Percentiles rank a stretch among this genome's conserved stretches.
Evolutionary conservation across 805 yeast genomes (phyloP).

Genomic region (Ascoidea rubescens): DNA sequence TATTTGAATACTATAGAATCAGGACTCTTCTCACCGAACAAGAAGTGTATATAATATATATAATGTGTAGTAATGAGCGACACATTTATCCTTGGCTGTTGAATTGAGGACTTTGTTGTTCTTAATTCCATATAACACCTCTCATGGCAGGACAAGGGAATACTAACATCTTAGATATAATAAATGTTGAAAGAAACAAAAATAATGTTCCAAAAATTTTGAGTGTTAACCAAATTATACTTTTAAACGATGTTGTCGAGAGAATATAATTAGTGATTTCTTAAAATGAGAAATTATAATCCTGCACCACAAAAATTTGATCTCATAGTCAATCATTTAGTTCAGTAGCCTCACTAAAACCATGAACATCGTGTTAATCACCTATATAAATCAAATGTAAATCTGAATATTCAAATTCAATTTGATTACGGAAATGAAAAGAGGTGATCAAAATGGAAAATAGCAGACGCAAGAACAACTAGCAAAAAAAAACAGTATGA

Average conservation of each 20-base stretch:
- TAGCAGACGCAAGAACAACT: too few species aligned
- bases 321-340: slow-evolving; percentile 60
- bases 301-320: slow-evolving; percentile 44
- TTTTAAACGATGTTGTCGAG: slow-evolving; percentile 54
- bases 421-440: slow-evolving; percentile 29
- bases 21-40: too few species aligned
- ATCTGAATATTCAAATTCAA: slow-evolving; percentile 38
- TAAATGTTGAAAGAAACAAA: slow-evolving; percentile 73
- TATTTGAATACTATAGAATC: too few species aligned
- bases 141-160: too few species aligned
- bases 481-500: too few species aligned
- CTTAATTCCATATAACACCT: too few species aligned
- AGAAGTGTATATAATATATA: too few species aligned
- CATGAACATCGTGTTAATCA: slow-evolving; percentile 91
- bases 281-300: slow-evolving; percentile 74
- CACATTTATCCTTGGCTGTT: too few species aligned
- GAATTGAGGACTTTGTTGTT: too few species aligned
- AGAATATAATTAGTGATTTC: slow-evolving; percentile 81
- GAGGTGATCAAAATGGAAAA: slow-evolving; percentile 9
- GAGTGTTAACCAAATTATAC: slow-evolving; percentile 40
- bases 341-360: slow-evolving; percentile 62
- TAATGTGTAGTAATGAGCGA: too few species aligned
- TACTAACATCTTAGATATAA: slow-evolving; percentile 23
- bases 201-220: slow-evolving; percentile 33
- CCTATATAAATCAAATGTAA: slow-evolving; percentile 75